Conservation (phyloP, 306 rosid genomes). For the Rosa rugosa region DNA sequence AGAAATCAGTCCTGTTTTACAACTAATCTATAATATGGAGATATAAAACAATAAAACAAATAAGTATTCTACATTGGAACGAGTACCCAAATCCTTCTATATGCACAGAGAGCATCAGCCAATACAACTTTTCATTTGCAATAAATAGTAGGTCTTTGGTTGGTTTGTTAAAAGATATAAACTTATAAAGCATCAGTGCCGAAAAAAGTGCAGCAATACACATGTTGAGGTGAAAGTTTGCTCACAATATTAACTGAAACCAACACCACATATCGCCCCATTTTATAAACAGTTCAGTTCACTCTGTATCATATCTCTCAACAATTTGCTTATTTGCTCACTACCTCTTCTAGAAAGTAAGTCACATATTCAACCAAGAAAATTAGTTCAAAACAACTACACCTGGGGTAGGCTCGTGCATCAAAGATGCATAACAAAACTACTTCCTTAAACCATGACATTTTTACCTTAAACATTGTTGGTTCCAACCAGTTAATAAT, state of each 20-base stretch:
- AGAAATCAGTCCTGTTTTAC: not conserved
- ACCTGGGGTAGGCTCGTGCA: not conserved
- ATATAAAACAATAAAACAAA: not conserved
- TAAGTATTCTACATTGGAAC: not conserved
- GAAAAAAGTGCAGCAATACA: not conserved
- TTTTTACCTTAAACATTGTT: not conserved
- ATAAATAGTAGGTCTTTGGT: not conserved
- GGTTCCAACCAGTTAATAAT: not conserved
- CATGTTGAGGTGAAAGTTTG: not conserved
- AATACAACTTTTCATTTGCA: not conserved
- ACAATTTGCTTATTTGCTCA: not conserved
- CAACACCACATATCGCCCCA: not conserved
- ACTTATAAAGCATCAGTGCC: not conserved
- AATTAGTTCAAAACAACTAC: not conserved
- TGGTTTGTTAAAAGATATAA: conserved; percentile 2
- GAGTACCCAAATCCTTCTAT: conserved; percentile 13
- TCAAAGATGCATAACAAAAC: not conserved
- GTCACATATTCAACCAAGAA: not conserved
- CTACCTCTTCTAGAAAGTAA: not conserved
- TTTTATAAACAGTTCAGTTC: not conserved
- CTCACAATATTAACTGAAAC: not conserved
- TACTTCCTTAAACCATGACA: not conserved
- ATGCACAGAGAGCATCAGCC: conserved; percentile 5
- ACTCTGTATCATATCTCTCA: not conserved
- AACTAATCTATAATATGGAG: not conserved